A percentile compares a stretch with the other conserved stretches of the same genome.
These are phyloP conservation scores for Populus tremula DNA, from an alignment of 345 rosid species.

Conservation along the genomic window DNA sequence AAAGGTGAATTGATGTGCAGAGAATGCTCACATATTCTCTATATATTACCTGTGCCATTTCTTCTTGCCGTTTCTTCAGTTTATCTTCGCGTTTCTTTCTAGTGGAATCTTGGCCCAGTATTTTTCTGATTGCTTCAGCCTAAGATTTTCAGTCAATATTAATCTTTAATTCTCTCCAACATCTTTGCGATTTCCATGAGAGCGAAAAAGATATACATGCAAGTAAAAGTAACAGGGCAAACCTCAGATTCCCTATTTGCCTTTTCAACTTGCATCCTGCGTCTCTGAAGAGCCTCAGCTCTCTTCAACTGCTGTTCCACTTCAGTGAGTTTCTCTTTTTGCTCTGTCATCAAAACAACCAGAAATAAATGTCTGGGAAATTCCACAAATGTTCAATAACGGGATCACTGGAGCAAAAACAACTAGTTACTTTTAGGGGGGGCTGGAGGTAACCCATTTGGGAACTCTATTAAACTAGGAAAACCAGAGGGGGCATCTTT, in stretches of 20 bases:
- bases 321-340: conserved; percentile 26
- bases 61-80: conserved; percentile 30
- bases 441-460: conserved; percentile 31
- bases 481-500: conserved; percentile 19
- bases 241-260: conserved; percentile 35
- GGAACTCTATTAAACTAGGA: conserved; percentile 22
- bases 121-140: conserved; percentile 34
- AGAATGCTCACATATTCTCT: neutral
- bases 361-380: neutral
- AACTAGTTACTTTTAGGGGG: neutral
- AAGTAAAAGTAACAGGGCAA: neutral
- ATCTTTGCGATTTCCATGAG: neutral
- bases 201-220: neutral
- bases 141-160: neutral
- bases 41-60: conserved; percentile 19
- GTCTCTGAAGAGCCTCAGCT: conserved; percentile 34
- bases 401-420: neutral
- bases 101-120: conserved; percentile 28
- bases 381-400: neutral
- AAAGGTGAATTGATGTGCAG: neutral
- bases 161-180: neutral
- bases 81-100: conserved; percentile 32
- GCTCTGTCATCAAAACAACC: conserved; percentile 18
- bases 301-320: conserved; percentile 27
- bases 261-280: conserved; percentile 34